phyloP scores from a whole-genome alignment of 768 basidiomycete species.

The Tephrocybe sp. region DNA sequence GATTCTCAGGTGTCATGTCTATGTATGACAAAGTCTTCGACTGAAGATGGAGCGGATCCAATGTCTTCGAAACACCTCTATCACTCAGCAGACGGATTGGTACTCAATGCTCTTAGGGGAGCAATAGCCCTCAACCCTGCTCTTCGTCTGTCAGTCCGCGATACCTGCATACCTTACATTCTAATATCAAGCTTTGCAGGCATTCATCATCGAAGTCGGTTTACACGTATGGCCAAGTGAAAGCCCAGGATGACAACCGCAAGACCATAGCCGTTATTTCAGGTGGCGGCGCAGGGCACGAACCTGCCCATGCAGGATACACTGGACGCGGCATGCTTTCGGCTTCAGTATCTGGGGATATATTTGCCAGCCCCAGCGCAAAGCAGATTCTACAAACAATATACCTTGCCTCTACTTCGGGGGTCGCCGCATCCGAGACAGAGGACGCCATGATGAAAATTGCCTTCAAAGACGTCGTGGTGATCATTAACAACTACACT shows the following conservation, averaged over 20 bases:
- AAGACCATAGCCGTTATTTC: constrained; percentile 46
- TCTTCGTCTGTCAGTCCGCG: constrained; percentile 33
- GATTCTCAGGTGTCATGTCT: too few species aligned
- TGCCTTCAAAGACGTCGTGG: constrained; percentile 32
- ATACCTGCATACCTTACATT: neutral
- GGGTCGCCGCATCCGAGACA: constrained; percentile 1
- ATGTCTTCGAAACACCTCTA: constrained; percentile 48
- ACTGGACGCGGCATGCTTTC: constrained; percentile 57
- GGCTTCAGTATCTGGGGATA: constrained; percentile 59
- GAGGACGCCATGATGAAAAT: neutral
- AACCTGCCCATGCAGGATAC: constrained; percentile 59
- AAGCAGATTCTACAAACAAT: constrained; percentile 53
- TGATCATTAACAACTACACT: constrained; percentile 48
- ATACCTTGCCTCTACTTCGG: constrained; percentile 40
- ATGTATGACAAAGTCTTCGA: too few species aligned
- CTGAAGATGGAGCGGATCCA: too few species aligned
- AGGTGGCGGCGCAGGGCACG: constrained; percentile 58
- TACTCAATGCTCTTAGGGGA: constrained; percentile 42
- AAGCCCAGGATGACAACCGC: constrained; percentile 15
- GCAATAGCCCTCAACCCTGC: constrained; percentile 40
- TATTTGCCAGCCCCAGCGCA: constrained; percentile 64
- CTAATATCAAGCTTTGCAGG: constrained; percentile 18
- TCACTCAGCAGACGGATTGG: constrained; percentile 39
- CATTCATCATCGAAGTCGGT: constrained; percentile 37
- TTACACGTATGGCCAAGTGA: constrained; percentile 22